Conservation (phyloP, 1,139 yeast genomes). For the Blastobotrys serpentis region DNA sequence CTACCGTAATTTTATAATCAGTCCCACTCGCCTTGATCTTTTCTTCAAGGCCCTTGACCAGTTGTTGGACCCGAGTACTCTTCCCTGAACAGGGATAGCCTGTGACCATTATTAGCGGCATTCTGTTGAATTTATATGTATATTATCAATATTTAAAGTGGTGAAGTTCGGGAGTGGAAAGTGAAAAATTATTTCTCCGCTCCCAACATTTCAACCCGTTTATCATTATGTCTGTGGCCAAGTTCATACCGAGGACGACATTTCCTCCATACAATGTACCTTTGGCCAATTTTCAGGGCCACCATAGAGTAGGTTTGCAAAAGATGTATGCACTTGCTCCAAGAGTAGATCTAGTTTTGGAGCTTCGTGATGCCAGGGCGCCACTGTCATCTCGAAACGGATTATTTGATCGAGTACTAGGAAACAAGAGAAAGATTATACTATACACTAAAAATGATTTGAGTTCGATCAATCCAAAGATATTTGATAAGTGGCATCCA, state of each 20-base stretch:
- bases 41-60: conserved; percentile 49
- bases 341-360: conserved; percentile 77
- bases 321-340: conserved; percentile 70
- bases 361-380: conserved; percentile 84
- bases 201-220: background rate
- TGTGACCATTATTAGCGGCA: conserved; percentile 84
- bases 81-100: conserved; percentile 90
- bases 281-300: conserved; percentile 84
- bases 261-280: conserved; percentile 67
- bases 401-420: conserved; percentile 67
- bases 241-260: conserved; percentile 37
- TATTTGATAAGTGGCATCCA: conserved; percentile 56
- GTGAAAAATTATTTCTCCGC: background rate
- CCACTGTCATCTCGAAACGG: conserved; percentile 83
- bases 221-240: conserved; percentile 3
- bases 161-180: no score
- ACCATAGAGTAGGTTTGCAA: conserved; percentile 78
- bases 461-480: conserved; percentile 28
- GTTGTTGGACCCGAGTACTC: conserved; percentile 63
- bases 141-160: no score
- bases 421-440: conserved; percentile 56
- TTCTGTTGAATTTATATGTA: conserved; percentile 35
- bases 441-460: conserved; percentile 69
- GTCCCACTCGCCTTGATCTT: conserved; percentile 45
- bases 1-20: conserved; percentile 53